These are phyloP conservation scores for Massarina eburnea DNA, from an alignment of 2,329 filamentous ascomycete species.

Conservation along the genomic window DNA sequence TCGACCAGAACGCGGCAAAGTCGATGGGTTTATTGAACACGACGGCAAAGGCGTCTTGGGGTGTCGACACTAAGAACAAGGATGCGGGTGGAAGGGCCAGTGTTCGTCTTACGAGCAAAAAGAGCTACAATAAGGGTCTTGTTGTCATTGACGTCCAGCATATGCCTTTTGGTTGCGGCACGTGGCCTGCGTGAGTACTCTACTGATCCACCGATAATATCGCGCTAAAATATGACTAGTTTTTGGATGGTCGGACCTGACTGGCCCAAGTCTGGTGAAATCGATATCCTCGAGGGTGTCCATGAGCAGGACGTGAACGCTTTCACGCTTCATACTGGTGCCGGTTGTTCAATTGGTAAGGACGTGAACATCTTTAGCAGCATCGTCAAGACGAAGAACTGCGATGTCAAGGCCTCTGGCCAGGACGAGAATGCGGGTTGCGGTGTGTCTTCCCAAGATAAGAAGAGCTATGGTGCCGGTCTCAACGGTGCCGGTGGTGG, in stretches of 20 bases:
- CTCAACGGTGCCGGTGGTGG: slow-evolving; percentile 55
- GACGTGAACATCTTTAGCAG: slow-evolving; percentile 51
- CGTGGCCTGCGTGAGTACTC: slow-evolving; percentile 51
- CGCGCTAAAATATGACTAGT: slow-evolving; percentile 16
- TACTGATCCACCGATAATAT: background rate
- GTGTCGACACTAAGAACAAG: slow-evolving; percentile 47
- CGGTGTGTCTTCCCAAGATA: slow-evolving; percentile 43
- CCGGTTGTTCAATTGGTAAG: slow-evolving; percentile 46
- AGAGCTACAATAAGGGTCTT: slow-evolving; percentile 51
- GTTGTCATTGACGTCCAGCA: slow-evolving; percentile 54
- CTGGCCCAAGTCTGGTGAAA: slow-evolving; percentile 47
- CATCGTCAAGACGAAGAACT: slow-evolving; percentile 50
- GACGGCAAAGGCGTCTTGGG: slow-evolving; percentile 44
- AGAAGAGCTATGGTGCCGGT: slow-evolving; percentile 51
- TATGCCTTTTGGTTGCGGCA: slow-evolving; percentile 55
- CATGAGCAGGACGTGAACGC: slow-evolving; percentile 46
- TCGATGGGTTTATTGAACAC: slow-evolving; percentile 45
- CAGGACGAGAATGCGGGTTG: slow-evolving; percentile 47
- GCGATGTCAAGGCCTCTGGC: slow-evolving; percentile 48
- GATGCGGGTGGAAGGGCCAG: slow-evolving; percentile 46
- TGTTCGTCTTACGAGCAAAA: slow-evolving; percentile 51
- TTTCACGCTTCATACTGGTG: slow-evolving; percentile 52
- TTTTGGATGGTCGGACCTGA: slow-evolving; percentile 38
- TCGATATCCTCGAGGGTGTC: slow-evolving; percentile 54
- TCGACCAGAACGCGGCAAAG: slow-evolving; percentile 41